These are phyloP conservation scores for Quercus dentata DNA, from an alignment of 306 rosid species.

Conservation along the genomic window DNA sequence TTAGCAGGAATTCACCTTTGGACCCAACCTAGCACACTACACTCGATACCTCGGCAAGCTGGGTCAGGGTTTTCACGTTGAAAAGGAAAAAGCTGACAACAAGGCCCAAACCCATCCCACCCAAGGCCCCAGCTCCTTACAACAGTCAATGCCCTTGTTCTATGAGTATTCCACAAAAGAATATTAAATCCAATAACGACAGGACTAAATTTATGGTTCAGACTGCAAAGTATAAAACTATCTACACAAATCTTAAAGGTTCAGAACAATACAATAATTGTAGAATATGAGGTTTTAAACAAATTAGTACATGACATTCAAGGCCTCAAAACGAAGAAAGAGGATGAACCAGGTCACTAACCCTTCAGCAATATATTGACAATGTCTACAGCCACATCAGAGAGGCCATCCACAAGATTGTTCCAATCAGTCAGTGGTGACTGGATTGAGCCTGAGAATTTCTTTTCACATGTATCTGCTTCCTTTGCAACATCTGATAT, in stretches of 20 bases:
- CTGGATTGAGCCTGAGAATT: slow-evolving; percentile 32
- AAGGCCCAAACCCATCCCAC: background rate
- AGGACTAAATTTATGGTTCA: slow-evolving; percentile 5
- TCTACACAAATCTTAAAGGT: slow-evolving; percentile 21
- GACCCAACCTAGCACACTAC: background rate
- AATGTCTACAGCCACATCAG: slow-evolving; percentile 63
- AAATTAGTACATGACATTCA: background rate
- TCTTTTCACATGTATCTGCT: slow-evolving; percentile 59
- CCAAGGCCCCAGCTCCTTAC: background rate
- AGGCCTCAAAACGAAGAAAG: background rate
- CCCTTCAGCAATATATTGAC: slow-evolving; percentile 39
- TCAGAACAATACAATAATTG: slow-evolving; percentile 19
- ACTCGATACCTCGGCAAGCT: background rate
- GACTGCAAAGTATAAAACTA: slow-evolving; percentile 14
- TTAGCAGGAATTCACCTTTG: background rate
- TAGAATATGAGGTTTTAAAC: background rate
- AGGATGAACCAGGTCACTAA: slow-evolving; percentile 17
- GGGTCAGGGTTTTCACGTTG: background rate
- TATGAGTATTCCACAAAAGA: background rate
- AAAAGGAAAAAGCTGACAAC: background rate
- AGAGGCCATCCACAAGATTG: slow-evolving; percentile 44
- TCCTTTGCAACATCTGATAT: slow-evolving; percentile 68
- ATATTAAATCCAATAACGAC: background rate
- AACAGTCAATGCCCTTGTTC: background rate
- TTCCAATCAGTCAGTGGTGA: slow-evolving; percentile 55